phyloP scores from a whole-genome alignment of 331 rosid species.

The Rosa hybrid region DNA sequence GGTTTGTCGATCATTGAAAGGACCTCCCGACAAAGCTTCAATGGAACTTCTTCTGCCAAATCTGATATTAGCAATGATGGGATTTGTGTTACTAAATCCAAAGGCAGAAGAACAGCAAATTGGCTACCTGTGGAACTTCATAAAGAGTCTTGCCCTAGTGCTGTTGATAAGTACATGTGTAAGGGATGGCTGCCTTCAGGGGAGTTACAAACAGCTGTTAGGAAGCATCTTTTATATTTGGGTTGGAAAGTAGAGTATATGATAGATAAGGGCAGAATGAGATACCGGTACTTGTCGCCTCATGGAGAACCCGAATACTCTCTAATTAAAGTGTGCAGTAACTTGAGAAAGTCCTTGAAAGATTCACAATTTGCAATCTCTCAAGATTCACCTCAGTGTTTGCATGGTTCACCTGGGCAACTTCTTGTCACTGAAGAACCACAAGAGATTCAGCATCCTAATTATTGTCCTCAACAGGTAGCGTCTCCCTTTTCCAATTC shows the following conservation, averaged over 20 bases:
- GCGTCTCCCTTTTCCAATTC: not conserved
- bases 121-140: constrained; percentile 1
- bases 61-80: constrained; percentile 7
- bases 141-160: constrained; percentile 2
- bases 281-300: constrained; percentile 1
- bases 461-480: not conserved
- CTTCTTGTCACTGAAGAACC: not conserved
- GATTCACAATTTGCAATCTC: constrained; percentile 1
- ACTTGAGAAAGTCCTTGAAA: not conserved
- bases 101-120: not conserved
- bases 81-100: not conserved
- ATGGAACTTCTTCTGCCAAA: not conserved
- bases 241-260: constrained; percentile 5
- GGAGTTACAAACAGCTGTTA: not conserved
- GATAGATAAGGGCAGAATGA: not conserved
- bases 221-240: constrained; percentile 11
- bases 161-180: not conserved
- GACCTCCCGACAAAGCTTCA: too few species aligned
- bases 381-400: not conserved
- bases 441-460: not conserved
- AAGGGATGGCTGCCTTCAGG: not conserved
- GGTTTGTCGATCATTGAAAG: not conserved
- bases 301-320: constrained; percentile 7
- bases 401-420: not conserved
- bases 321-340: constrained; percentile 8